Percentiles rank a stretch among this genome's conserved stretches.
Conservation (phyloP, 257 asterid species). For the Ilex asprella region DNA sequence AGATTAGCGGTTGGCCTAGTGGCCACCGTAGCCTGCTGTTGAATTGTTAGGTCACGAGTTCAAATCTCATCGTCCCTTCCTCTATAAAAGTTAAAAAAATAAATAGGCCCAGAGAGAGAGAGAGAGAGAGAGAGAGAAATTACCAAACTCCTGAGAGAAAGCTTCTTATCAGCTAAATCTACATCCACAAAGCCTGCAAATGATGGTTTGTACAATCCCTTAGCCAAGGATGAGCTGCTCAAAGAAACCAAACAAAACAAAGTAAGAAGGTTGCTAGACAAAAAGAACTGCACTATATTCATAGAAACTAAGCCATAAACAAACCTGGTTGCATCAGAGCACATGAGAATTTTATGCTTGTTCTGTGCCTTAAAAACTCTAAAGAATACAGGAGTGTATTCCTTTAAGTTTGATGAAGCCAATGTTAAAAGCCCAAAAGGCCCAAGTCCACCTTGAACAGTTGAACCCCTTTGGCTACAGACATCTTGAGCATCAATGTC, state of each 20-base stretch:
- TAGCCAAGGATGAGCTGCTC: constrained; percentile 23
- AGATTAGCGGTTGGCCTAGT: too few species aligned
- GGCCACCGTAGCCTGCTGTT: too few species aligned
- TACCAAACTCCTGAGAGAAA: constrained; percentile 34
- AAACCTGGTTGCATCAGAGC: constrained; percentile 60
- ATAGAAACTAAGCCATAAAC: too few species aligned
- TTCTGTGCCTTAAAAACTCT: constrained; percentile 42
- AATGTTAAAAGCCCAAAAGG: constrained; percentile 68
- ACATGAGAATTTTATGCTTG: constrained; percentile 49
- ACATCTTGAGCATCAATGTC: constrained; percentile 44
- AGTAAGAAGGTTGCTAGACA: too few species aligned
- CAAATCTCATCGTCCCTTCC: too few species aligned
- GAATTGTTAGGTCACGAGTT: too few species aligned
- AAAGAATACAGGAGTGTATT: constrained; percentile 66
- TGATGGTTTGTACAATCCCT: constrained; percentile 28
- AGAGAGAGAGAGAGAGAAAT: background rate
- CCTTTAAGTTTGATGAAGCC: constrained; percentile 53
- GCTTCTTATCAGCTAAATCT: constrained; percentile 21
- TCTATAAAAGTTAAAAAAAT: too few species aligned
- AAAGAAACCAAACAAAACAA: too few species aligned
- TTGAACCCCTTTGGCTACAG: constrained; percentile 38
- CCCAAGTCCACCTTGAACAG: constrained; percentile 61
- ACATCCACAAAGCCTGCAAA: constrained; percentile 34
- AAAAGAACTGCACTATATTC: too few species aligned
- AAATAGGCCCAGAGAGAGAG: too few species aligned